Base-by-base conservation (phyloP, 495 filamentous ascomycete genomes). In the Neurospora sp. region DNA sequence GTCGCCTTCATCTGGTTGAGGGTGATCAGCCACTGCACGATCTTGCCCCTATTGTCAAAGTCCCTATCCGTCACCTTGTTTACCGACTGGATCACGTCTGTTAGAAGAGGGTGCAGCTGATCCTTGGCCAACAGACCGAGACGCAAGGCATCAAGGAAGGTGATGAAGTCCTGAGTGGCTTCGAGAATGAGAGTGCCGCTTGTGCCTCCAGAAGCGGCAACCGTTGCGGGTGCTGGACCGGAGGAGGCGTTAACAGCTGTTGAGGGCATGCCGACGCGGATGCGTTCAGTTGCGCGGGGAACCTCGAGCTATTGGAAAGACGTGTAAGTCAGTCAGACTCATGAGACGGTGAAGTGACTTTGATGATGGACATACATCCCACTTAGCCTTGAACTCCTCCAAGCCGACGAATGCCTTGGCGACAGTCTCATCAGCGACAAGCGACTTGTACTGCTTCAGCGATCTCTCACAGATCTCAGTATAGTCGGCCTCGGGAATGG, bases 161-260 rank as follows among this genome's bases (percentile, higher is more conserved):
- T 99, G 80, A 99, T 98, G 78, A 99, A 99, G 79, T 97, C 94
- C 81, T 98, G 93, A 5, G 96, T 97, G 5, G 96, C 94, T 69
- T 92, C 88, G 38, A 95, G 81, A 71, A 97, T 94, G 44, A 95
- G 85, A 48, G 89, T 88, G 37, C 92, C 93, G 22, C 90, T 90
- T 71, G 89, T 88, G 59, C 86, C 87, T 41, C 81, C 88, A 61
- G 85, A 78, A 2, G 88, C 77, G 11, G 81, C 81, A 75, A 77
- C 82, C 59, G 82, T 86, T 80, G 77, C 85, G 78, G 76, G 76
- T 18, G 83, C 77, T 9, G 82, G 71, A 8, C 84, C 80, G 4
- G 86, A 84, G 38, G 86, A 86, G 39, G 88, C 83, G 22, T 85
- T 86, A 27, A 88, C 80, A 12, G 91, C 89, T 14, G 88, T 90